Evolutionary conservation across 768 basidiomycete genomes (phyloP).

Genomic region (Panaeolus cyanescens): DNA sequence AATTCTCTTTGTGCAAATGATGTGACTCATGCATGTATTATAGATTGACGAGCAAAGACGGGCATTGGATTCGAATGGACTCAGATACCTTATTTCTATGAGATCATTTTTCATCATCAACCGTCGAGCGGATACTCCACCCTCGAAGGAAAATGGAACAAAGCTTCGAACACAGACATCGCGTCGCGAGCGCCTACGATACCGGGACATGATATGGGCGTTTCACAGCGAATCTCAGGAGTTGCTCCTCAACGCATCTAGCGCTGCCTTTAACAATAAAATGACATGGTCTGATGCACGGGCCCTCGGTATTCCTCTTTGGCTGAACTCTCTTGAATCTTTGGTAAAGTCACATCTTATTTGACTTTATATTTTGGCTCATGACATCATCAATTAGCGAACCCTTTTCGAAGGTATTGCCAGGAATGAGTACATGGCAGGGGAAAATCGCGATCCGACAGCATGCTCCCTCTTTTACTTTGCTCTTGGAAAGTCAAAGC

Average conservation of each 20-base stretch:
- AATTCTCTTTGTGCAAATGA: neutral
- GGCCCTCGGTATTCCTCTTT: conserved; percentile 83
- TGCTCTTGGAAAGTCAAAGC: conserved; percentile 87
- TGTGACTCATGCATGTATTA: conserved; percentile 3
- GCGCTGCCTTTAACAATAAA: conserved; percentile 75
- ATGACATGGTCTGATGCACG: conserved; percentile 91
- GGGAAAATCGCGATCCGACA: conserved; percentile 86
- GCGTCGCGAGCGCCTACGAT: conserved; percentile 77
- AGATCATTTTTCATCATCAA: conserved; percentile 89
- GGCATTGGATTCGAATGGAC: conserved; percentile 89
- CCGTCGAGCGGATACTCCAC: conserved; percentile 43
- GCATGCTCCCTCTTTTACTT: conserved; percentile 92
- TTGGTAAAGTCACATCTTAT: conserved; percentile 76
- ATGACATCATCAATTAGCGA: conserved; percentile 47
- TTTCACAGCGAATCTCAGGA: conserved; percentile 95
- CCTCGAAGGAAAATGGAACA: conserved; percentile 34
- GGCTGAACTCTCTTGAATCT: conserved; percentile 79
- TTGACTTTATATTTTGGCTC: neutral
- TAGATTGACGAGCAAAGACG: conserved; percentile 90
- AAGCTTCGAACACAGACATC: conserved; percentile 47
- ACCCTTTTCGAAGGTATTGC: conserved; percentile 86
- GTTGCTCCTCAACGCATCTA: conserved; percentile 70
- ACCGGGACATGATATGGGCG: conserved; percentile 96
- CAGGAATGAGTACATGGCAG: conserved; percentile 89
- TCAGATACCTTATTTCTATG: conserved; percentile 92